Conservation (phyloP, 1,284 basidiomycete species). For the Abortiporus biennis region DNA sequence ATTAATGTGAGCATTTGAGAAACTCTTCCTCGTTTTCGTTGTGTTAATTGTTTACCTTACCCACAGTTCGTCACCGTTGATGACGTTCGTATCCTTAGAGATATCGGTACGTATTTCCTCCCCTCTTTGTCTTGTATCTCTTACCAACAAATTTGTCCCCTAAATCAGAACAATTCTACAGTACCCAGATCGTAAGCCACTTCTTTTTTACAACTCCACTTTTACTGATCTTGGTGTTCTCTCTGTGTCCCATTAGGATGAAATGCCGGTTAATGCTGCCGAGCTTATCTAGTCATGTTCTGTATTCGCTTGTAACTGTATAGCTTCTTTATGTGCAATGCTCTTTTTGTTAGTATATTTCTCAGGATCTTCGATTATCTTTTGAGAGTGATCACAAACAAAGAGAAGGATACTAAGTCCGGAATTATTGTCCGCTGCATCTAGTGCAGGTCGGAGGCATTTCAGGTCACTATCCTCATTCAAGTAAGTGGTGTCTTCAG, state of each 20-base stretch:
- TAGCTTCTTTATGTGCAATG: conserved; percentile 21
- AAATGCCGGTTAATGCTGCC: conserved; percentile 92
- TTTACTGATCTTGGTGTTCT: conserved; percentile 13
- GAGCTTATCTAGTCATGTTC: conserved; percentile 60
- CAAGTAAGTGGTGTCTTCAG: no score
- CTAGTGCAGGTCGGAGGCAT: no score
- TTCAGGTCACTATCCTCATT: no score
- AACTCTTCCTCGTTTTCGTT: background rate
- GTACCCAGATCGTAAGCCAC: conserved; percentile 83
- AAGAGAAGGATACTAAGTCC: no score
- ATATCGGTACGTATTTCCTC: conserved; percentile 64
- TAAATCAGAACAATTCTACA: conserved; percentile 74
- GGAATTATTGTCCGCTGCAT: no score
- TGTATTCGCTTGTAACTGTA: conserved; percentile 33
- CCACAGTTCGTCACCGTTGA: conserved; percentile 85
- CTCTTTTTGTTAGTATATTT: conserved; percentile 1
- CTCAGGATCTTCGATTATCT: conserved; percentile 5
- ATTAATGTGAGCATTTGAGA: conserved; percentile 70
- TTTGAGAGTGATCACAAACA: no score
- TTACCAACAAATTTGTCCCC: conserved; percentile 11
- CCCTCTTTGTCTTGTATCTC: conserved; percentile 6
- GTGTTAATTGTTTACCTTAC: conserved; percentile 8
- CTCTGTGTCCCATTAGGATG: conserved; percentile 50
- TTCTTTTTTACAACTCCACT: no score
- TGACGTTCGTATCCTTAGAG: conserved; percentile 84